Percentiles rank a stretch among this genome's conserved stretches.
Conservation (phyloP, 2,329 filamentous ascomycete genomes). For the Ceratocystis variospora region DNA sequence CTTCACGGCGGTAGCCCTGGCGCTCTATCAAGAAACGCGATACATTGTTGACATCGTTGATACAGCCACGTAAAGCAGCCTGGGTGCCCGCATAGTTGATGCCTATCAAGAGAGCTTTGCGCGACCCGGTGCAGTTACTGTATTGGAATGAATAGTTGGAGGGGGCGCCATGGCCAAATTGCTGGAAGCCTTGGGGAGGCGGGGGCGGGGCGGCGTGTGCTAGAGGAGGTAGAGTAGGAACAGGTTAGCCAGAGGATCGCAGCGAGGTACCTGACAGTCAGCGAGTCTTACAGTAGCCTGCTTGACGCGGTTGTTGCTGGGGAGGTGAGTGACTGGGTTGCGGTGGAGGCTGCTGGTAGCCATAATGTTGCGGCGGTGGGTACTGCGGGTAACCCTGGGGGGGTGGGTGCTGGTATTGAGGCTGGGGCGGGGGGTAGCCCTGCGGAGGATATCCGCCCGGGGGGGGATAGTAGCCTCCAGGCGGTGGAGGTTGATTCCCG, state of each 20-base stretch:
- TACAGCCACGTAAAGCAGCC: constrained; percentile 45
- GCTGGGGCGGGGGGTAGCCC: constrained; percentile 11
- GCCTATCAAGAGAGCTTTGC: constrained; percentile 47
- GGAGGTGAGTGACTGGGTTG: background rate
- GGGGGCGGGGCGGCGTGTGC: constrained; percentile 37
- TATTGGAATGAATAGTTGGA: constrained; percentile 75
- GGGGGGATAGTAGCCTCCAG: constrained; percentile 21
- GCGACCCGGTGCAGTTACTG: constrained; percentile 73
- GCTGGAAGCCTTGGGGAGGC: constrained; percentile 52
- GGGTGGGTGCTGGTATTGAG: constrained; percentile 8
- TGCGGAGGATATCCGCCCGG: constrained; percentile 18
- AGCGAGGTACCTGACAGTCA: background rate
- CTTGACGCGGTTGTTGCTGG: constrained; percentile 4
- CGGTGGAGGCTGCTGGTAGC: constrained; percentile 17
- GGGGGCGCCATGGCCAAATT: constrained; percentile 69
- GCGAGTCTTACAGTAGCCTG: constrained; percentile 1
- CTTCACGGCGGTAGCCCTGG: constrained; percentile 42
- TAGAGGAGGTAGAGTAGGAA: constrained; percentile 31
- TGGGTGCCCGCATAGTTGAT: constrained; percentile 48
- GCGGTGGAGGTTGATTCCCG: constrained; percentile 19
- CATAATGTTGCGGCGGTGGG: constrained; percentile 9
- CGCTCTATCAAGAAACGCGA: constrained; percentile 40
- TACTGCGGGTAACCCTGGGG: constrained; percentile 1
- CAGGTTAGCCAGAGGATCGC: constrained; percentile 16
- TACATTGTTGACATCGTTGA: constrained; percentile 48